phyloP scores from a whole-genome alignment of 768 basidiomycete species.

The Calocybe cyanea region DNA sequence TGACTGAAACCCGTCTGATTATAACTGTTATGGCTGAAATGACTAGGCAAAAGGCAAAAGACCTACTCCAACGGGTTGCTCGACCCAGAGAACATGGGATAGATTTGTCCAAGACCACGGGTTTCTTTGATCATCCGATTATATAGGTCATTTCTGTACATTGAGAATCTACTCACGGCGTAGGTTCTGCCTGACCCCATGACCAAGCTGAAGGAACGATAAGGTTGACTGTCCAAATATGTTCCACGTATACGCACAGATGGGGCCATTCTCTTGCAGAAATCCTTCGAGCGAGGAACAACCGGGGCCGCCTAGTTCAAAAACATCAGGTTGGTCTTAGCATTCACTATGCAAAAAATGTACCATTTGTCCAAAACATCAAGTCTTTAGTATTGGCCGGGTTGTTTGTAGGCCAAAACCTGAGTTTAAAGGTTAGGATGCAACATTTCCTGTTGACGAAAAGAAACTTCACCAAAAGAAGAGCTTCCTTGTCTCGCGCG shows the following conservation, averaged over 20 bases:
- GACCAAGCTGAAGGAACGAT: slow-evolving; percentile 31
- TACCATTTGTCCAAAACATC: slow-evolving; percentile 58
- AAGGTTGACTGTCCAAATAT: not conserved
- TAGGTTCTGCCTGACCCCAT: slow-evolving; percentile 43
- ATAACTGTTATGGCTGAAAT: not conserved
- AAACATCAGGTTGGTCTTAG: slow-evolving; percentile 20
- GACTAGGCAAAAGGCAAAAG: not conserved
- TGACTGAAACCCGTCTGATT: slow-evolving; percentile 63
- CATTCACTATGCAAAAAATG: not conserved
- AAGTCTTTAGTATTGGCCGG: slow-evolving; percentile 55
- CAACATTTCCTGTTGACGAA: not conserved
- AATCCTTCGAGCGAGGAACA: slow-evolving; percentile 67
- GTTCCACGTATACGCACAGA: slow-evolving; percentile 32
- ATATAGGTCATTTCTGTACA: not conserved
- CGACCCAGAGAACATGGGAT: slow-evolving; percentile 63
- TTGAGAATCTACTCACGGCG: slow-evolving; percentile 18
- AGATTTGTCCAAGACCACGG: slow-evolving; percentile 70
- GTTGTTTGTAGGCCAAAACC: slow-evolving; percentile 72
- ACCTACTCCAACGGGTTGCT: slow-evolving; percentile 65
- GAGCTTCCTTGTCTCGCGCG: slow-evolving; percentile 61
- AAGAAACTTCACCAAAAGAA: slow-evolving; percentile 33
- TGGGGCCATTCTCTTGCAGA: slow-evolving; percentile 63
- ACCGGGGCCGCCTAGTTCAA: slow-evolving; percentile 58
- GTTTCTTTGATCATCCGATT: slow-evolving; percentile 34
- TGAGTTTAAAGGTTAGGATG: slow-evolving; percentile 18